phyloP scores from a whole-genome alignment of 441 rosid genomes.

The Populus trichocarpa region DNA sequence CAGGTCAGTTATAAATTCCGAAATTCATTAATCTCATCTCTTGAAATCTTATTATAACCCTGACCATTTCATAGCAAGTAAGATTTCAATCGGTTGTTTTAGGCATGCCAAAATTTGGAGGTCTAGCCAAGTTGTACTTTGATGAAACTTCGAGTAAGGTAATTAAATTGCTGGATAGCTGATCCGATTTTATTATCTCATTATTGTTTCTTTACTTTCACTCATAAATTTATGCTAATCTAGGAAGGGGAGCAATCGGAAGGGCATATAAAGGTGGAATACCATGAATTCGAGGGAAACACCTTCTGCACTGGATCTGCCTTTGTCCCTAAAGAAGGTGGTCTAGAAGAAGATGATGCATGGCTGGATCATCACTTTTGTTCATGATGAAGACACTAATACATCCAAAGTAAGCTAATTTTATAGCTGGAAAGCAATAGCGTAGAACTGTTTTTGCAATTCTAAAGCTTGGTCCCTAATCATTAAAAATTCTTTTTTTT shows the following conservation, averaged over 20 bases:
- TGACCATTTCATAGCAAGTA: not conserved
- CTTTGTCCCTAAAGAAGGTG: constrained; percentile 33
- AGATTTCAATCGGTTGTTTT: not conserved
- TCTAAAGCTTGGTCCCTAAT: not conserved
- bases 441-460: not conserved
- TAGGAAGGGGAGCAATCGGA: not conserved
- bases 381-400: constrained; percentile 40
- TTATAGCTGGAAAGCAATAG: not conserved
- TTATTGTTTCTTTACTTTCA: not conserved
- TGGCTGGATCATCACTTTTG: constrained; percentile 45
- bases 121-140: constrained; percentile 33
- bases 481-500: not conserved
- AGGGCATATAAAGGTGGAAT: constrained; percentile 29
- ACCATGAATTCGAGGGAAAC: constrained; percentile 31
- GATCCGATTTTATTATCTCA: not conserved
- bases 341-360: constrained; percentile 42
- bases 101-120: constrained; percentile 35
- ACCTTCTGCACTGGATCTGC: constrained; percentile 36
- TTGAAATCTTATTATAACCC: not conserved
- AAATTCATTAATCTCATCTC: no score
- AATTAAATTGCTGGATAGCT: constrained; percentile 22
- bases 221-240: not conserved
- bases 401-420: constrained; percentile 32
- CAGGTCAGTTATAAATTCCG: not conserved
- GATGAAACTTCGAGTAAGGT: constrained; percentile 5